Evolutionary conservation across 306 rosid species (phyloP).

Genomic region (Senna siamea): DNA sequence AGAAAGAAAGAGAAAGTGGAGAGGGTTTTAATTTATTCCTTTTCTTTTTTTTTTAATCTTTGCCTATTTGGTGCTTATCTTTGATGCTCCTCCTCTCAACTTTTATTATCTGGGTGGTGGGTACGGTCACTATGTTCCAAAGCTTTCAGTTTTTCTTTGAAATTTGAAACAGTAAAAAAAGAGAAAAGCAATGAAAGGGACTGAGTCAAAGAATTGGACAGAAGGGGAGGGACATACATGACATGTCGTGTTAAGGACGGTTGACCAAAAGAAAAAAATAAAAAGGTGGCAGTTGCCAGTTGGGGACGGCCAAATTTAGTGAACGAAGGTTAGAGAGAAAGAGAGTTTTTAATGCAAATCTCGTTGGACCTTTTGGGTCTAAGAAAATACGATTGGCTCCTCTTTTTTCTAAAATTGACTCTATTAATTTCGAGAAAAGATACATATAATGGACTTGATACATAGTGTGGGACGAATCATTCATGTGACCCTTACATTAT

Average conservation of each 20-base stretch:
- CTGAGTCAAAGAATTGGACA: conserved; percentile 60
- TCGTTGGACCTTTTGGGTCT: conserved; percentile 43
- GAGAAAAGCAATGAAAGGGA: conserved; percentile 41
- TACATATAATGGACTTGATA: too few relatives aligned
- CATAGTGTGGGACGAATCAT: too few relatives aligned
- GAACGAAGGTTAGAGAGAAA: background rate
- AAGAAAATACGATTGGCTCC: conserved; percentile 29
- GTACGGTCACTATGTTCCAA: conserved; percentile 1
- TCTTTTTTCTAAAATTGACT: too few relatives aligned
- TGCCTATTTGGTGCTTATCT: conserved; percentile 39
- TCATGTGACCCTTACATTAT: too few relatives aligned
- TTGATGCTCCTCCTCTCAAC: conserved; percentile 49
- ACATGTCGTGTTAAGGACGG: conserved; percentile 58
- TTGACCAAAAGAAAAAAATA: conserved; percentile 52
- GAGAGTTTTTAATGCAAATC: conserved; percentile 29
- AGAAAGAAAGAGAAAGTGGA: conserved; percentile 24
- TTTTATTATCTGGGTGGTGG: background rate
- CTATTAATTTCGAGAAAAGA: too few relatives aligned
- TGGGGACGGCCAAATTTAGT: conserved; percentile 47
- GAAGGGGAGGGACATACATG: conserved; percentile 60
- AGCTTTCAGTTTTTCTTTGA: background rate
- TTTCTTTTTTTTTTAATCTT: conserved; percentile 36
- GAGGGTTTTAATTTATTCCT: conserved; percentile 12
- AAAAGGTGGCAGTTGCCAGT: conserved; percentile 42
- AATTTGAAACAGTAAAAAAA: conserved; percentile 15